These are phyloP conservation scores for Amanita pallidorosea DNA, from an alignment of 768 basidiomycete genomes.

Conservation along the genomic window DNA sequence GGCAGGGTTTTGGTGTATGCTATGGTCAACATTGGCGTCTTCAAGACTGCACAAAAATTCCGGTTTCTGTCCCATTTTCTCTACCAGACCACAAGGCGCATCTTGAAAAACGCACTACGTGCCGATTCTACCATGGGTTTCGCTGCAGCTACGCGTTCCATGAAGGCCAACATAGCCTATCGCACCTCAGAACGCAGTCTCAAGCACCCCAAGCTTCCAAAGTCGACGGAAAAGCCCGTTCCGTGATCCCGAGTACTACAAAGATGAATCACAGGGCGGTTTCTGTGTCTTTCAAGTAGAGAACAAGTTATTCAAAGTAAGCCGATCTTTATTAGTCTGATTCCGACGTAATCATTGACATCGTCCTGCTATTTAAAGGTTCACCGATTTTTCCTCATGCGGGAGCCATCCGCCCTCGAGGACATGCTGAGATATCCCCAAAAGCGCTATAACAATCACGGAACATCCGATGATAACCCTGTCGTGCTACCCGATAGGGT, in stretches of 20 bases:
- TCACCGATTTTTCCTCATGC: slow-evolving; percentile 29
- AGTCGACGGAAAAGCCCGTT: slow-evolving; percentile 9
- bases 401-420: slow-evolving; percentile 31
- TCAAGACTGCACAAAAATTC: slow-evolving; percentile 26
- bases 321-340: slow-evolving; percentile 2
- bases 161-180: slow-evolving; percentile 12
- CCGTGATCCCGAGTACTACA: slow-evolving; percentile 24
- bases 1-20: slow-evolving; percentile 3
- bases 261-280: slow-evolving; percentile 27
- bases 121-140: slow-evolving; percentile 3
- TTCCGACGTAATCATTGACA: background rate
- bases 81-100: slow-evolving; percentile 21
- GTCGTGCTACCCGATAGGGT: slow-evolving; percentile 30
- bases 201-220: slow-evolving; percentile 5
- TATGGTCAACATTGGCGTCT: slow-evolving; percentile 28
- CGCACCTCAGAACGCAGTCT: slow-evolving; percentile 1
- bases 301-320: slow-evolving; percentile 54
- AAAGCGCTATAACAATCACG: slow-evolving; percentile 15
- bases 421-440: slow-evolving; percentile 29
- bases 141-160: slow-evolving; percentile 7
- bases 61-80: slow-evolving; percentile 21
- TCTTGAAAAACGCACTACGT: slow-evolving; percentile 11
- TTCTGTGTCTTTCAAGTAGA: slow-evolving; percentile 52
- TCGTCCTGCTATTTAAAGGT: slow-evolving; percentile 19
- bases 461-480: slow-evolving; percentile 18